Base-by-base conservation (phyloP, 2,329 filamentous ascomycete species). In the Fusarium piperis region DNA sequence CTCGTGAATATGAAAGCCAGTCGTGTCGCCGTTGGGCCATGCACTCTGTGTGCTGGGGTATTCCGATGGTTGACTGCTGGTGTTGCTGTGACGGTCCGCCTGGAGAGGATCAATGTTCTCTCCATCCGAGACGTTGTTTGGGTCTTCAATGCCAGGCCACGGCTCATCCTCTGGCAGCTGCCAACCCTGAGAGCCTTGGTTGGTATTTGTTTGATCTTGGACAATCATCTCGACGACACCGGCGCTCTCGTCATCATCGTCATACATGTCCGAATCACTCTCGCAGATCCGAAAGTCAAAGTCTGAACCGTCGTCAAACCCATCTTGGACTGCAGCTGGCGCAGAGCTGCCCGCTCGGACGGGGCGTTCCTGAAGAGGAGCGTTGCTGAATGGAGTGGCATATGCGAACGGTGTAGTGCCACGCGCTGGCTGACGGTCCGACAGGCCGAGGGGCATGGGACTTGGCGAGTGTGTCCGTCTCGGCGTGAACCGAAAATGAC, bases 371-470 rank as follows among this genome's bases (percentile, higher is more conserved):
- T 83, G 79, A 10, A 81, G 78, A 1, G 88, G 85, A 4, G 85
- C 88, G 67, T 90, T 91, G 75, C 92, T 94, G 77, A 91, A 86
- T 0, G 93, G 93, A 1, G 93, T 95, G 3, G 92, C 91, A 75
- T 94, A 94, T n/a, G 90, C 90, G 71, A 90, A 90, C 0, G 91
- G 92, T 0, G 87, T 89, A 13, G 83, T 84, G 15, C 79, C 79
- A 33, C 85, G 80, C 59, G 78, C 75, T 64, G 76, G 80, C 73
- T 78, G 72, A 59, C 79, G 79, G 48, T 83, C 81, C 7, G 77
- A 77, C 6, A 79, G 63, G 5, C 76, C 77, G 33, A 81, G 76
- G 5, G 81, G 81, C 67, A 81, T 78, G 6, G 84, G 82, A 74
- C 81, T 88, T 53, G 81, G 85, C 62, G 81, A 88, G 32, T 81